phyloP scores from a whole-genome alignment of 2,329 filamentous ascomycete species.

The Ceratocystis ficicola region DNA sequence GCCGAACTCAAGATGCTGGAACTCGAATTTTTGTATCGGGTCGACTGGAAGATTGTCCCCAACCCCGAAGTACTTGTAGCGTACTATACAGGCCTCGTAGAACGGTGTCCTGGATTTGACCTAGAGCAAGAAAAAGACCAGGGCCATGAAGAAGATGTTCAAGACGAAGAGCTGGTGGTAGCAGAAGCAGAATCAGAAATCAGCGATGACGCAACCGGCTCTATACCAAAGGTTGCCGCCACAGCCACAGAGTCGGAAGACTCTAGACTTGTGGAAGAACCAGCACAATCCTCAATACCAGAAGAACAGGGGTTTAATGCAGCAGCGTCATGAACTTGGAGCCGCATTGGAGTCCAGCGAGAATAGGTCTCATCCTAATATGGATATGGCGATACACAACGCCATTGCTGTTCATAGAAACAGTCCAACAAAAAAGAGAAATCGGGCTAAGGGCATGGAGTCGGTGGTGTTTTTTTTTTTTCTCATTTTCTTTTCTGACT shows the following conservation, averaged over 20 bases:
- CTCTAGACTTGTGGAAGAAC: not conserved
- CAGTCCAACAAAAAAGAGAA: not conserved
- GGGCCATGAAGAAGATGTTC: conserved; percentile 30
- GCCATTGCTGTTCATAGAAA: not conserved
- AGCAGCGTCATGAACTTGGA: not conserved
- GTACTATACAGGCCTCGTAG: conserved; percentile 82
- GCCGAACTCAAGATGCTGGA: conserved; percentile 83
- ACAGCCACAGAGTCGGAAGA: not conserved
- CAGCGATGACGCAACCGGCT: conserved; percentile 13
- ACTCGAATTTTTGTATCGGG: conserved; percentile 79
- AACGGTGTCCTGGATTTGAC: conserved; percentile 45
- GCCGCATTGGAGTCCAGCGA: not conserved
- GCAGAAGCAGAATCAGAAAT: conserved; percentile 24
- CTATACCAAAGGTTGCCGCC: not conserved
- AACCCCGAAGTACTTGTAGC: conserved; percentile 86
- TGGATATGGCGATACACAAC: not conserved
- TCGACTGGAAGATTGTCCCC: conserved; percentile 95
- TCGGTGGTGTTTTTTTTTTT: not conserved
- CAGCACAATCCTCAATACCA: conserved; percentile 4
- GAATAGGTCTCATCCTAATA: too few species aligned
- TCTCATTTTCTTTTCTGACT: too few species aligned
- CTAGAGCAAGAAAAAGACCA: conserved; percentile 32
- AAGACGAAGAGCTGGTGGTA: conserved; percentile 25
- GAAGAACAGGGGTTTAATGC: not conserved
- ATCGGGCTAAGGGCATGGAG: not conserved